Evolutionary conservation across 1,284 basidiomycete genomes (phyloP).

Genomic region (Ustilago curta): DNA sequence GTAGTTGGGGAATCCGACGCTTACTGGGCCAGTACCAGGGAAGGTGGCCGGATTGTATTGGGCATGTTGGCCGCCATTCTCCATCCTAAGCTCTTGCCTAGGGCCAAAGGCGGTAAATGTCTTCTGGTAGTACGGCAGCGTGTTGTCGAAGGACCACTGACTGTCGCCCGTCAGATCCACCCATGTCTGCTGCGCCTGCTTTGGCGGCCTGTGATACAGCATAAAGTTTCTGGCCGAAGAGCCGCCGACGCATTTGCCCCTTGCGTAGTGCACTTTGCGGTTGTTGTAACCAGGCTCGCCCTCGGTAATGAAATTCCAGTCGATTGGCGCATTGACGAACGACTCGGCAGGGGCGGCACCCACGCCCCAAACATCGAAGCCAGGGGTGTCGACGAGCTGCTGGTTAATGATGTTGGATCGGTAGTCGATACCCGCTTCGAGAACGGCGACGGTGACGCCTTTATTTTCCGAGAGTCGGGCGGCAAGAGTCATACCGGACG

Average conservation of each 20-base stretch:
- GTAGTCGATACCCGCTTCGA: slow-evolving; percentile 59
- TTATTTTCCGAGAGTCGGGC: slow-evolving; percentile 53
- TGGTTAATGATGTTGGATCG: slow-evolving; percentile 31
- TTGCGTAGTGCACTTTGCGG: slow-evolving; percentile 46
- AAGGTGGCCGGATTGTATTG: slow-evolving; percentile 50
- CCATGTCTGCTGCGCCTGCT: slow-evolving; percentile 45
- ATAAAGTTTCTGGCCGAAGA: slow-evolving; percentile 55
- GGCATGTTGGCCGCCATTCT: slow-evolving; percentile 28
- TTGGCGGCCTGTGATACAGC: slow-evolving; percentile 52
- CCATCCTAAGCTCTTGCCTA: slow-evolving; percentile 31
- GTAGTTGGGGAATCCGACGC: slow-evolving; percentile 53
- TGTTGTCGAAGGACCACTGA: slow-evolving; percentile 47
- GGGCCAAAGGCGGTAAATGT: slow-evolving; percentile 48
- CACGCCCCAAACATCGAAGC: slow-evolving; percentile 42
- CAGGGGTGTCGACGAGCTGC: slow-evolving; percentile 47
- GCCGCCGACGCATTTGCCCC: slow-evolving; percentile 59
- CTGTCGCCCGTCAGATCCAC: slow-evolving; percentile 48
- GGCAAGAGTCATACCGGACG: slow-evolving; percentile 55
- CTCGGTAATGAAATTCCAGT: slow-evolving; percentile 51
- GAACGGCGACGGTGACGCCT: slow-evolving; percentile 51
- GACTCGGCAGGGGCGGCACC: slow-evolving; percentile 27
- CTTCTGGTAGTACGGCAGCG: slow-evolving; percentile 49
- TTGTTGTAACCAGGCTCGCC: slow-evolving; percentile 47
- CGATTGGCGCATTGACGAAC: slow-evolving; percentile 28
- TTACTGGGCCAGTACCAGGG: slow-evolving; percentile 38